Conservation (phyloP, 257 asterid genomes). For the Fraxinus quadrangulata region DNA sequence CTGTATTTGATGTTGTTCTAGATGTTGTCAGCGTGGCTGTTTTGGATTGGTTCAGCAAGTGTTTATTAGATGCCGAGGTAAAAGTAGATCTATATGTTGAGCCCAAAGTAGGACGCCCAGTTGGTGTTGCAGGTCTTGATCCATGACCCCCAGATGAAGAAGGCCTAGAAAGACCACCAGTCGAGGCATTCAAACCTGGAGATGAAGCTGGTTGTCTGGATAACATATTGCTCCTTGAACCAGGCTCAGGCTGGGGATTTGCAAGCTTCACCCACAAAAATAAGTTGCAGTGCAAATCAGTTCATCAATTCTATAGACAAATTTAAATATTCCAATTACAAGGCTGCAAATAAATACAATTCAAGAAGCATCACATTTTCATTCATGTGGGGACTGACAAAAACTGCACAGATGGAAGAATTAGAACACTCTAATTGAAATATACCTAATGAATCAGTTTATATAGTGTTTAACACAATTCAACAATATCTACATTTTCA, state of each 20-base stretch:
- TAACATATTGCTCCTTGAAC: constrained; percentile 61
- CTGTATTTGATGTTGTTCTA: constrained; percentile 42
- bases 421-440: background rate
- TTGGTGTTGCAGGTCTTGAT: constrained; percentile 89
- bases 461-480: background rate
- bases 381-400: constrained; percentile 6
- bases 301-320: constrained; percentile 17
- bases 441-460: background rate
- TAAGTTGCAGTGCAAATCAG: constrained; percentile 31
- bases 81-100: constrained; percentile 46
- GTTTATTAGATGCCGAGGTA: constrained; percentile 43
- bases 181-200: constrained; percentile 67
- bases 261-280: constrained; percentile 65
- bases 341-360: constrained; percentile 4
- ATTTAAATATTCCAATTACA: background rate
- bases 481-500: constrained; percentile 4
- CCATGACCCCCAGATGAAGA: constrained; percentile 83
- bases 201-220: constrained; percentile 65
- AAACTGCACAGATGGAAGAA: constrained; percentile 12
- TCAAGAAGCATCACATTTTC: constrained; percentile 14
- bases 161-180: constrained; percentile 74
- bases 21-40: constrained; percentile 46
- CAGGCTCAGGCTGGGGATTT: constrained; percentile 68
- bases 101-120: constrained; percentile 73
- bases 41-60: constrained; percentile 42